A percentile compares a stretch with the other conserved stretches of the same genome.
Evolutionary conservation across 2,329 filamentous ascomycete genomes (phyloP).

Genomic region (Fusarium caatingaense): DNA sequence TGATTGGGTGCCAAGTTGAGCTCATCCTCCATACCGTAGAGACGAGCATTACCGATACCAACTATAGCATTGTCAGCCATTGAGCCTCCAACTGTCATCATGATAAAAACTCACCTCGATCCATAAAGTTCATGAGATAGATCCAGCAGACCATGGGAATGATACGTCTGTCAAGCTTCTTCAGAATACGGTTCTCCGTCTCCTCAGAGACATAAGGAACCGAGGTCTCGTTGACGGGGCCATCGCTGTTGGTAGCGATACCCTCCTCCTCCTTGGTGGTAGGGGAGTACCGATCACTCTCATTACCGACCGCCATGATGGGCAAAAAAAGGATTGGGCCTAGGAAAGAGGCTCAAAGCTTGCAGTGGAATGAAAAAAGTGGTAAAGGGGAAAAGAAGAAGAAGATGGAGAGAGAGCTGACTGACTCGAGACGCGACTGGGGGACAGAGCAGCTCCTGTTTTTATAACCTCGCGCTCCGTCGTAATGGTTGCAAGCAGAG

Average conservation of each 20-base stretch:
- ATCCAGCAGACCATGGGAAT: slow-evolving; percentile 50
- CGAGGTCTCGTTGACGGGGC: slow-evolving; percentile 23
- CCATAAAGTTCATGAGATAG: slow-evolving; percentile 53
- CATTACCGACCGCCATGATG: slow-evolving; percentile 12
- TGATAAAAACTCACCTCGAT: slow-evolving; percentile 43
- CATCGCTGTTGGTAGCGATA: slow-evolving; percentile 24
- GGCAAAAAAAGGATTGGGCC: not conserved
- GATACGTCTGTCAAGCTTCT: slow-evolving; percentile 50
- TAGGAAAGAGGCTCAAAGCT: not conserved
- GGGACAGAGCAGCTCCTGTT: slow-evolving; percentile 4
- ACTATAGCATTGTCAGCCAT: slow-evolving; percentile 55
- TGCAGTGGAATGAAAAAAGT: not conserved
- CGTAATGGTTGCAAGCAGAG: slow-evolving; percentile 19
- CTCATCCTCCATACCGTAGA: slow-evolving; percentile 63
- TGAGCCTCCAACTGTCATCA: accelerated
- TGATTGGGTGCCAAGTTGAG: slow-evolving; percentile 65
- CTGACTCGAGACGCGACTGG: slow-evolving; percentile 13
- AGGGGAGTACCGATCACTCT: slow-evolving; percentile 22
- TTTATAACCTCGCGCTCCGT: slow-evolving; percentile 17
- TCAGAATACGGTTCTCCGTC: slow-evolving; percentile 39
- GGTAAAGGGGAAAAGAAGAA: not conserved
- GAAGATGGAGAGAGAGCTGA: slow-evolving; percentile 4
- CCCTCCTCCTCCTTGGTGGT: slow-evolving; percentile 27
- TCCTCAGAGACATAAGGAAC: slow-evolving; percentile 35
- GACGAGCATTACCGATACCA: slow-evolving; percentile 74